Base-by-base conservation (phyloP, 2,329 filamentous ascomycete genomes). In the Aspergillus sp. region DNA sequence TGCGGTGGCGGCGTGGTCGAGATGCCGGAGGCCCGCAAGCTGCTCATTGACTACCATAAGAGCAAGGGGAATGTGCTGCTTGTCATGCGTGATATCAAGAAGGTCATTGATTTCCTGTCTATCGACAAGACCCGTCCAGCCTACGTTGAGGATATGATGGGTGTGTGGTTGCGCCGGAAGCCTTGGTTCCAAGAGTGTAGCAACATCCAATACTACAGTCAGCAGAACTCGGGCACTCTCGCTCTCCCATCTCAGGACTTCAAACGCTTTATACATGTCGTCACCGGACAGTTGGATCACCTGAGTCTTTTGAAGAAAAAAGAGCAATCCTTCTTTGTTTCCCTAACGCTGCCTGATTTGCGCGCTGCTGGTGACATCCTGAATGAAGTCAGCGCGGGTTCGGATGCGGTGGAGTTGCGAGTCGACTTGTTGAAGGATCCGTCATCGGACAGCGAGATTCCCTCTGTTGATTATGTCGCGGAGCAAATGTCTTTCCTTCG, bases 1-100 rank as follows among this genome's bases (percentile, higher is more conserved):
- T 97, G 91, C 55, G 93, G 93, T 45, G 93, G 93, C 39, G 93
- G 93, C 29, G 80, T 98, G 29, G 90, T 98, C 7, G 93, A 98
- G 65, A 86, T 81, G 0, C 79, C 85, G 1, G 84, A 85, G 58
- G 88, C 89, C 19, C 82, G 90, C 10, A 78, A 88, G 52, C 67
- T 94, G 29, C 79, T 98, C 33, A 73, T 77, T 28, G 76, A 83
- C 32, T 91, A 90, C 63, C 80, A 85, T 58, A 80, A 81, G 54
- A 78, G 72, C 50, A 88, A 89, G 33, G 93, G 93, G 4, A 83
- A 85, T 51, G 91, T 98, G 4, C 74, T 98, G 19, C 77, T 93
- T 26, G 85, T 98, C 41, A 88, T 94, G 60, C 82, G 93, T 33
- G 83, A 96, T 59, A 91, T 93, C 42, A 83, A 87, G 42, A 80